Conservation (phyloP, 1,139 yeast genomes). For the Neolecta irregularis region DNA sequence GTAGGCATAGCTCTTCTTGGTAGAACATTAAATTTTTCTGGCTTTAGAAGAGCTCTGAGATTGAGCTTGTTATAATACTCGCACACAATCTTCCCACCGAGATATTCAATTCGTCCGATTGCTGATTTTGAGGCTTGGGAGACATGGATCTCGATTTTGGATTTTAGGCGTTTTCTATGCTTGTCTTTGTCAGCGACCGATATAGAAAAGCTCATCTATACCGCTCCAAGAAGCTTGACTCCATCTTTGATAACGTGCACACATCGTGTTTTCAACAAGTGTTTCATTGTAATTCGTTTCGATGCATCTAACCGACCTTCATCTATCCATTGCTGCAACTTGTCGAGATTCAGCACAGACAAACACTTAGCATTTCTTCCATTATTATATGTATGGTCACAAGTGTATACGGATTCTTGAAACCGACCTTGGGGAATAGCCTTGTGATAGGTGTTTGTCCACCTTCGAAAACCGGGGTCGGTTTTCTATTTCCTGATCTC, state of each 20-base stretch:
- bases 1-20: slow-evolving; percentile 83
- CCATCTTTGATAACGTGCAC: slow-evolving; percentile 68
- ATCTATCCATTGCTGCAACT: slow-evolving; percentile 36
- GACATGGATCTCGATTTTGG: slow-evolving; percentile 55
- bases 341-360: slow-evolving; percentile 35
- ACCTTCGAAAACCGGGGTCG: slow-evolving; percentile 93
- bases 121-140: slow-evolving; percentile 66
- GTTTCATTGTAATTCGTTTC: slow-evolving; percentile 59
- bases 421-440: slow-evolving; percentile 82
- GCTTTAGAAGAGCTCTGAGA: slow-evolving; percentile 59
- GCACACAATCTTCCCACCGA: slow-evolving; percentile 62
- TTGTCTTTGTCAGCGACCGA: no score
- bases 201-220: slow-evolving; percentile 15
- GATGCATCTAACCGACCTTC: slow-evolving; percentile 31
- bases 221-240: slow-evolving; percentile 64
- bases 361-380: slow-evolving; percentile 19
- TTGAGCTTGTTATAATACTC: slow-evolving; percentile 39
- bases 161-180: slow-evolving; percentile 42
- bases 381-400: slow-evolving; percentile 1
- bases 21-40: slow-evolving; percentile 53
- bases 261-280: slow-evolving; percentile 51
- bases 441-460: slow-evolving; percentile 93
- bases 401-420: slow-evolving; percentile 37
- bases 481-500: slow-evolving; percentile 43
- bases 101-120: slow-evolving; percentile 50